Percentiles rank a stretch among this genome's conserved stretches.
Evolutionary conservation across 2,329 filamentous ascomycete genomes (phyloP).

Genomic region (Coniochaeta ligniaria): DNA sequence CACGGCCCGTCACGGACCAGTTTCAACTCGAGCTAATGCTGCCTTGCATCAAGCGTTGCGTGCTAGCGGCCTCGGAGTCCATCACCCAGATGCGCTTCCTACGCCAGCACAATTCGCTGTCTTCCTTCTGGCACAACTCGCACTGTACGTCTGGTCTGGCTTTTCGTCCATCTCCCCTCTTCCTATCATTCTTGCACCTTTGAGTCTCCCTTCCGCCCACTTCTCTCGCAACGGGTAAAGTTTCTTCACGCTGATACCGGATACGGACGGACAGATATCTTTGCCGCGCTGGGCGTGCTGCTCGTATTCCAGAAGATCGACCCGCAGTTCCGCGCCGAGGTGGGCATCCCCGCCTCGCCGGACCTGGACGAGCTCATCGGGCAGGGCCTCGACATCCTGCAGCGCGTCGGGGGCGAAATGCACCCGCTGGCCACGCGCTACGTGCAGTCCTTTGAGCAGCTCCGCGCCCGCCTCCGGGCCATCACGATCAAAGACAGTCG

Average conservation of each 20-base stretch:
- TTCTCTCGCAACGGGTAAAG: background rate
- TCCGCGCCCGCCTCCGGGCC: background rate
- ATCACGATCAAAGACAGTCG: background rate
- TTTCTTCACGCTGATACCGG: background rate
- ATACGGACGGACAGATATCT: background rate
- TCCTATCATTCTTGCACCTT: background rate
- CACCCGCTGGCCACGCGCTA: conserved; percentile 1
- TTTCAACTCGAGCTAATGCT: conserved; percentile 2
- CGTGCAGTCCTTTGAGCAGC: conserved; percentile 2
- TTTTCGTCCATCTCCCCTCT: background rate
- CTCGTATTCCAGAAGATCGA: background rate
- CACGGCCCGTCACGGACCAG: background rate
- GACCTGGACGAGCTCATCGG: background rate
- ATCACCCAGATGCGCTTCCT: conserved; percentile 1
- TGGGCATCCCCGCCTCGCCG: background rate
- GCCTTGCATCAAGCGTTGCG: conserved; percentile 1
- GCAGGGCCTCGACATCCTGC: conserved; percentile 1
- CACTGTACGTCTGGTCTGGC: background rate
- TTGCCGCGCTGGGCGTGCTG: background rate
- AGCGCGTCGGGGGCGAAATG: conserved; percentile 3
- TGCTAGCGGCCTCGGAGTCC: background rate
- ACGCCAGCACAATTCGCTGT: background rate
- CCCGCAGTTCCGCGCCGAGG: background rate
- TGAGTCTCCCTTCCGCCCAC: background rate
- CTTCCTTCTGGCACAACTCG: background rate